Percentiles rank a stretch among this genome's conserved stretches.
phyloP scores from a whole-genome alignment of 306 rosid genomes.

The Oemleria cerasiformis region DNA sequence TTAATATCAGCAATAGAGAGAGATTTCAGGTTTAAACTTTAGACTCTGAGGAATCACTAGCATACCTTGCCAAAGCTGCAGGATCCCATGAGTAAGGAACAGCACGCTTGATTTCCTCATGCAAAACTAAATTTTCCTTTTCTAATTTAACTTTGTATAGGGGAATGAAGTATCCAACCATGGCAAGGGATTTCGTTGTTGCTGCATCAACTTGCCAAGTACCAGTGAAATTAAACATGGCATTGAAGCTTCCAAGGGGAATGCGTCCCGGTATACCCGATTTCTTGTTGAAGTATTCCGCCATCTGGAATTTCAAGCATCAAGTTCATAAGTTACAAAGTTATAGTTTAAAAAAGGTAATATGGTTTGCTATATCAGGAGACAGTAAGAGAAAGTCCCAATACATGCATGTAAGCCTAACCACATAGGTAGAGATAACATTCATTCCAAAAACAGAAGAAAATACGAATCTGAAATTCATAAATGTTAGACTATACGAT shows the following conservation, averaged over 20 bases:
- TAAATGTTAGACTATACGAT: background rate
- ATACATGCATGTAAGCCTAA: background rate
- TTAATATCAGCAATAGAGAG: background rate
- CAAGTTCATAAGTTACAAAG: conserved; percentile 21
- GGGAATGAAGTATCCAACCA: conserved; percentile 81
- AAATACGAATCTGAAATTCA: background rate
- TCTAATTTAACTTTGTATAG: conserved; percentile 56
- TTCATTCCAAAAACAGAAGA: background rate
- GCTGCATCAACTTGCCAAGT: conserved; percentile 80
- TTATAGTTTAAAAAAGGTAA: conserved; percentile 10
- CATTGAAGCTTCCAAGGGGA: conserved; percentile 92
- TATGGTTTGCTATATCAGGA: conserved; percentile 14
- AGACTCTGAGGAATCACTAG: conserved; percentile 1
- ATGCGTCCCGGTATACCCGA: conserved; percentile 52
- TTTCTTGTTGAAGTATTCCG: conserved; percentile 65
- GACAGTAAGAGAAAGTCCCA: background rate
- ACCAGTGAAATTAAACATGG: conserved; percentile 94
- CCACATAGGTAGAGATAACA: background rate
- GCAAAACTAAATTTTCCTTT: conserved; percentile 50
- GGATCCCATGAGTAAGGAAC: conserved; percentile 98
- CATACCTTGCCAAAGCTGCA: conserved; percentile 83
- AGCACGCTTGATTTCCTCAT: conserved; percentile 69
- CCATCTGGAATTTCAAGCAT: conserved; percentile 68
- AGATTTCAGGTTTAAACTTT: background rate
- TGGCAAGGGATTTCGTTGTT: conserved; percentile 84